A percentile compares a stretch with the other conserved stretches of the same genome.
phyloP scores from a whole-genome alignment of 805 yeast genomes.

The Hanseniaspora guilliermondii region DNA sequence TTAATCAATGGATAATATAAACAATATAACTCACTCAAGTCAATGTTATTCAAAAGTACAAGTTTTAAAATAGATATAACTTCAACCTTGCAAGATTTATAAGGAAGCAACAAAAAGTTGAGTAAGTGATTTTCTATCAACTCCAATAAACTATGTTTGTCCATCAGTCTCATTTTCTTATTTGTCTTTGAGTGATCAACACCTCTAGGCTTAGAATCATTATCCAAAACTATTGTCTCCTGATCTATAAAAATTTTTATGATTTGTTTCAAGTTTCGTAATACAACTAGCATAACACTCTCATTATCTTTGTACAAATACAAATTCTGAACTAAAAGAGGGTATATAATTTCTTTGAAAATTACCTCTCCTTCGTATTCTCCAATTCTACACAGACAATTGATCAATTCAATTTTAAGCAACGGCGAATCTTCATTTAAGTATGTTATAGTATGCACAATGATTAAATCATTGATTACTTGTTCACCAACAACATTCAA shows the following conservation, averaged over 20 bases:
- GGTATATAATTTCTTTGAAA: slow-evolving; percentile 77
- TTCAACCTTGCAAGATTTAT: not conserved
- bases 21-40: slow-evolving; percentile 64
- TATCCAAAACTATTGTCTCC: not conserved
- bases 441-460: slow-evolving; percentile 85
- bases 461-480: slow-evolving; percentile 72
- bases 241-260: not conserved
- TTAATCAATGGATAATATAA: slow-evolving; percentile 68
- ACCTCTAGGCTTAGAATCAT: not conserved
- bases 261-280: not conserved
- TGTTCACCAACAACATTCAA: slow-evolving; percentile 78
- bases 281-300: slow-evolving; percentile 30
- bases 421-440: slow-evolving; percentile 64
- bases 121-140: slow-evolving; percentile 4
- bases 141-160: not conserved
- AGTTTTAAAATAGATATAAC: slow-evolving; percentile 1
- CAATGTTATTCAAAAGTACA: not conserved
- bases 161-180: not conserved
- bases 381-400: slow-evolving; percentile 59
- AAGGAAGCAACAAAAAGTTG: slow-evolving; percentile 4
- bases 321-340: slow-evolving; percentile 59
- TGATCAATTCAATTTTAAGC: slow-evolving; percentile 58
- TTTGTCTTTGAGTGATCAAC: not conserved
- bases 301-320: slow-evolving; percentile 55
- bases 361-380: slow-evolving; percentile 70